Conservation (phyloP, 805 yeast genomes). For the Jamesozyma rosinii region DNA sequence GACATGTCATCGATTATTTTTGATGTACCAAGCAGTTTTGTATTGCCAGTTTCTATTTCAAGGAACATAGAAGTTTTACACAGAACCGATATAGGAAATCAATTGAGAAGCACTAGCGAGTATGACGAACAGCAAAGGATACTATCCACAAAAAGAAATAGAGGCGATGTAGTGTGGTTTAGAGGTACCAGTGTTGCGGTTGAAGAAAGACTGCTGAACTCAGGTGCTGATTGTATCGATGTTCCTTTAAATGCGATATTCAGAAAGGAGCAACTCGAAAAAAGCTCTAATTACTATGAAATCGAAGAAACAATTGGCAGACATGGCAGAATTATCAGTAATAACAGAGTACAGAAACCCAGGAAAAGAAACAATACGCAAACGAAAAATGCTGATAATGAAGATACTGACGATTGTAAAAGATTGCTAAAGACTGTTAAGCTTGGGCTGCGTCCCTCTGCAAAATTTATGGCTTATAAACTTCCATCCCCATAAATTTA, state of each 20-base stretch:
- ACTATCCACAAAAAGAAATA: slow-evolving; percentile 16
- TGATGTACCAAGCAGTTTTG: slow-evolving; percentile 25
- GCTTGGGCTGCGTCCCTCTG: slow-evolving; percentile 49
- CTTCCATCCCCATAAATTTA: slow-evolving; percentile 3
- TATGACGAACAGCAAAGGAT: slow-evolving; percentile 15
- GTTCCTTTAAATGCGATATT: slow-evolving; percentile 4
- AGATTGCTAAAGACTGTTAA: slow-evolving; percentile 20
- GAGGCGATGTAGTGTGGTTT: slow-evolving; percentile 52
- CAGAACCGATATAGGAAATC: slow-evolving; percentile 27
- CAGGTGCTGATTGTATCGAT: slow-evolving; percentile 12
- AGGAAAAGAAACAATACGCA: neutral
- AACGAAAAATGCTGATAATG: slow-evolving; percentile 11
- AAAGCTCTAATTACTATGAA: slow-evolving; percentile 17
- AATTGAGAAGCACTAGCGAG: slow-evolving; percentile 11
- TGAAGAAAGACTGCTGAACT: slow-evolving; percentile 33
- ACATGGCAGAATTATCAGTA: neutral
- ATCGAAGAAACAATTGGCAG: slow-evolving; percentile 16
- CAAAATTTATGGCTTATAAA: slow-evolving; percentile 62
- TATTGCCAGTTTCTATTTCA: slow-evolving; percentile 27
- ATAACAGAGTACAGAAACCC: neutral
- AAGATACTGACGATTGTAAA: slow-evolving; percentile 17
- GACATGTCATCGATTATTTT: slow-evolving; percentile 12
- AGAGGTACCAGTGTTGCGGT: slow-evolving; percentile 54
- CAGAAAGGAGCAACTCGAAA: slow-evolving; percentile 2
- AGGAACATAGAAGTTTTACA: slow-evolving; percentile 32